Evolutionary conservation across 164 flowering plant species (phyloP).

Genomic region (Macadamia integrifolia): DNA sequence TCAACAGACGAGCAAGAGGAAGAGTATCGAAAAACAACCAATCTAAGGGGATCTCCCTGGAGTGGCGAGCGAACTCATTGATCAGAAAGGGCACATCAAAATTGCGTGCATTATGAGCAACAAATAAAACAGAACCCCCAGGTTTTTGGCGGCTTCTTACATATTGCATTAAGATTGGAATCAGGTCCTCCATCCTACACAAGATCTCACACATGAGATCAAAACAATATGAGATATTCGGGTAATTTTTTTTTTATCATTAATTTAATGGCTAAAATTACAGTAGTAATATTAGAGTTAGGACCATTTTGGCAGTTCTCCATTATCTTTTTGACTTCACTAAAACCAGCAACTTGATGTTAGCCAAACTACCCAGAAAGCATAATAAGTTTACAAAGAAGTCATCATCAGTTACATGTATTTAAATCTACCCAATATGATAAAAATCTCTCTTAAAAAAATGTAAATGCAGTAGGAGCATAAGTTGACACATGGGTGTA

Average conservation of each 20-base stretch:
- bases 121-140: slow-evolving; percentile 50
- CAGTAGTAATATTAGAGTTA: background rate
- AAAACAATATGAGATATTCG: background rate
- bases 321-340: too few species aligned
- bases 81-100: slow-evolving; percentile 83
- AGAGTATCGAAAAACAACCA: slow-evolving; percentile 78
- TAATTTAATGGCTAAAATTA: background rate
- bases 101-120: slow-evolving; percentile 72
- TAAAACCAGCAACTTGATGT: too few species aligned
- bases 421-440: too few species aligned
- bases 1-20: slow-evolving; percentile 53
- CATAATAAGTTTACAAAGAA: too few species aligned
- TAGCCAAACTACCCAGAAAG: too few species aligned
- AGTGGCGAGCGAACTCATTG: slow-evolving; percentile 65
- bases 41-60: slow-evolving; percentile 55
- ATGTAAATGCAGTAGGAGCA: too few species aligned
- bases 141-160: slow-evolving; percentile 70
- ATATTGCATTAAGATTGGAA: slow-evolving; percentile 62
- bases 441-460: too few species aligned
- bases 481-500: too few species aligned
- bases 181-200: slow-evolving; percentile 76
- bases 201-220: background rate
- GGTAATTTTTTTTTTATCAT: background rate
- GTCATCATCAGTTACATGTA: too few species aligned
- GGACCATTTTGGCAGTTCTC: background rate